Evolutionary conservation across 2,329 filamentous ascomycete genomes (phyloP), one percentile per base, ranked within the genome.

Genomic region (Chaetothyriales sp.): DNA sequence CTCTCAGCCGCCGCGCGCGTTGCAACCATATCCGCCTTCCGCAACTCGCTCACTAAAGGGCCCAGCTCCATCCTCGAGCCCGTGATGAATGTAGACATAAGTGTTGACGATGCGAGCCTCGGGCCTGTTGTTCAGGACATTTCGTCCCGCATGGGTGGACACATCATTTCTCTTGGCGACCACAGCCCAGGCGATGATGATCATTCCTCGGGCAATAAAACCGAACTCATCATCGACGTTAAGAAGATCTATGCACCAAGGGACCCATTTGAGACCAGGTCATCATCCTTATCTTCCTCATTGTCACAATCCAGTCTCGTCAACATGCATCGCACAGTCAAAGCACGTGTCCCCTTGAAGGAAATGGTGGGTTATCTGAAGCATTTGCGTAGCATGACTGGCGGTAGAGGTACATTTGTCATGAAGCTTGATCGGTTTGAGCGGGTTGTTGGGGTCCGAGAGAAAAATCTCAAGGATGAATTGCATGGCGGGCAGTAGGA

Each of bases 281-380:
- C 60, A 5, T 55, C 22, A 25, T 25, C 22, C 3, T 39, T 12
- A 39, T 39, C 32, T 9, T 39, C 10, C 5, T 15, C 32, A 15
- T 15, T 15, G 5, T 39, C 32, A 39, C 32, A 9, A 39, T n/a
- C n/a, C n/a, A 47, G 53, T n/a, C 47, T 49, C 19, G 51, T 63
- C 2, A 66, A 66, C 44, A 66, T 74, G 28, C 77, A 79, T 52
- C 66, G 75, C 51, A 74, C 83, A 47, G 86, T 98, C 58, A 81
- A 83, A 9, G 92, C 89, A 19, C 80, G 85, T 61, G 90, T 96
- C 25, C 92, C 92, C 28, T 73, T 96, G 60, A 93, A 92, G 68
- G 90, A 96, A 68, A 95, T 96, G 86, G 82, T 96, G 36, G 86
- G 90, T 43, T 98, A 96, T 66, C 73, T 96, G 59, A 86, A 87